These are phyloP conservation scores for Vinca minor DNA, from an alignment of 257 asterid species.

Conservation along the genomic window DNA sequence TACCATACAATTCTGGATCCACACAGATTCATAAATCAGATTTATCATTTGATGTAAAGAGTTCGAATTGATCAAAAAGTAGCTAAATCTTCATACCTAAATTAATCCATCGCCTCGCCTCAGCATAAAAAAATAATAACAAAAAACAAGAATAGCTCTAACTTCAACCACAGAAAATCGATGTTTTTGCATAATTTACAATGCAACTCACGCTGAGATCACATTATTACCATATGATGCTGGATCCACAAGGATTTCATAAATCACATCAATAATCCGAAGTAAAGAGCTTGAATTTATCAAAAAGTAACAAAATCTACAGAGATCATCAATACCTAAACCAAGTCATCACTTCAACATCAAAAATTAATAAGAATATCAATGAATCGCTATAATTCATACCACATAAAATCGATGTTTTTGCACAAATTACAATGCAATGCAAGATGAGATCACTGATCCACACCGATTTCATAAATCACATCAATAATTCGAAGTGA, in stretches of 20 bases:
- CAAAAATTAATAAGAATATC: not conserved
- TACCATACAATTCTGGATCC: not conserved
- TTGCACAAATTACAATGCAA: not conserved
- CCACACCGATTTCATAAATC: not conserved
- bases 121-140: not conserved
- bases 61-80: not conserved
- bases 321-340: not conserved
- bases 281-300: not conserved
- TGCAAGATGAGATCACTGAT: constrained; percentile 12
- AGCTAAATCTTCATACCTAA: not conserved
- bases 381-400: too few relatives aligned
- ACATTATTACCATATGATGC: not conserved
- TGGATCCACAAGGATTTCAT: not conserved
- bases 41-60: not conserved
- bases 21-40: not conserved
- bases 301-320: not conserved
- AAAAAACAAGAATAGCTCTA: too few relatives aligned
- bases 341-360: not conserved
- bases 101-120: not conserved
- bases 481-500: not conserved
- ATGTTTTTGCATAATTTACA: not conserved
- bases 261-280: not conserved
- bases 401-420: not conserved
- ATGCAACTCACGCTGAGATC: constrained; percentile 9
- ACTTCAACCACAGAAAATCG: not conserved